Evolutionary conservation across 306 rosid species (phyloP).

Genomic region (Alnus glutinosa): DNA sequence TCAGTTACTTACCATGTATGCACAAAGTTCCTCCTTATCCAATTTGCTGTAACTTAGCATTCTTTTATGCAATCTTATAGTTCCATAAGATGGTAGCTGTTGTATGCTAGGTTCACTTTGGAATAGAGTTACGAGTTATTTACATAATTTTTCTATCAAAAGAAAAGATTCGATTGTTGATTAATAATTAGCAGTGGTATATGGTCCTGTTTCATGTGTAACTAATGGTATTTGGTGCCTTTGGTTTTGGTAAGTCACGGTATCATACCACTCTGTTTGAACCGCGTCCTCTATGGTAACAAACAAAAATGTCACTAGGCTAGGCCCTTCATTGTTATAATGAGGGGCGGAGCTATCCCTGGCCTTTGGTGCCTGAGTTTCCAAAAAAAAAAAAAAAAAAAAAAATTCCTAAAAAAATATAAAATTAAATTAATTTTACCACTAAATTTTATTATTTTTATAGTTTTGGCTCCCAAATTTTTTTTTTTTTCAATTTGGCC

Average conservation of each 20-base stretch:
- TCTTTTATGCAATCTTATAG: constrained; percentile 24
- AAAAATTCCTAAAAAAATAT: no score
- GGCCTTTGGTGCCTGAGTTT: no score
- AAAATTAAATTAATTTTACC: no score
- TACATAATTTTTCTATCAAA: not conserved
- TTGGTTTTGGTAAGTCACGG: not conserved
- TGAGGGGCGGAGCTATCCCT: no score
- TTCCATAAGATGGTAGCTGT: constrained; percentile 11
- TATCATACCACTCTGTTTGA: not conserved
- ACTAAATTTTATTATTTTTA: no score
- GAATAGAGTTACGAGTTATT: not conserved
- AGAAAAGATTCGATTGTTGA: constrained; percentile 8
- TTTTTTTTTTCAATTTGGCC: no score
- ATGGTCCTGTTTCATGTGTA: not conserved
- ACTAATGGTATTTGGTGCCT: not conserved
- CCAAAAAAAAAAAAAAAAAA: no score
- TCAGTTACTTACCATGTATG: constrained; percentile 92
- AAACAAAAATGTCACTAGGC: not conserved
- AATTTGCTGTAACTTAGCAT: constrained; percentile 25
- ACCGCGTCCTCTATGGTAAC: not conserved
- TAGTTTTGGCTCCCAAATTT: no score
- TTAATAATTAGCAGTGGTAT: not conserved
- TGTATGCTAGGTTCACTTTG: not conserved
- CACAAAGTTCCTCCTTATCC: constrained; percentile 29
- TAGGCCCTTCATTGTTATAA: not conserved